Evolutionary conservation across 495 filamentous ascomycete species (phyloP).

Genomic region (Aspergillus sclerotiicarbonarius): DNA sequence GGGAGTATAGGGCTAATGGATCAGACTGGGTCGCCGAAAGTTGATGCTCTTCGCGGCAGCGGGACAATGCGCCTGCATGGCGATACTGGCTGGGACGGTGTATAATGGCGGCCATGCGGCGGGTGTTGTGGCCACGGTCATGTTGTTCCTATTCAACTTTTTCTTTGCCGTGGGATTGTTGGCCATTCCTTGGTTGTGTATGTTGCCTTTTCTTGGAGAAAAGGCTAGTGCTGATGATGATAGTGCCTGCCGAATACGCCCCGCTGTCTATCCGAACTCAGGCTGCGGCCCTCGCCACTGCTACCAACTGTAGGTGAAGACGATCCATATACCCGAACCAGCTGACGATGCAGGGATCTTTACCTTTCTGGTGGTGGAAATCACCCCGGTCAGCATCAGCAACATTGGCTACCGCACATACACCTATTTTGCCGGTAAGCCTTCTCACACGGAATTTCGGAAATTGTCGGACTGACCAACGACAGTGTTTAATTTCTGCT

Average conservation of each 20-base stretch:
- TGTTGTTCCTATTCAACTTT: conserved; percentile 40
- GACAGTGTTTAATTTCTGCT: conserved; percentile 62
- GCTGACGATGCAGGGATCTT: conserved; percentile 30
- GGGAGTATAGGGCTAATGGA: conserved; percentile 9
- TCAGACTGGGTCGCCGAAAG: conserved; percentile 43
- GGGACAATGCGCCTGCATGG: conserved; percentile 52
- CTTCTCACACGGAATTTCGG: not conserved
- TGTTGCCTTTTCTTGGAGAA: conserved; percentile 3
- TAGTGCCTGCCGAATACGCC: conserved; percentile 36
- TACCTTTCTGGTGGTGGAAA: conserved; percentile 42
- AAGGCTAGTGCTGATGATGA: conserved; percentile 1
- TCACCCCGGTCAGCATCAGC: conserved; percentile 36
- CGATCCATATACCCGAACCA: not conserved
- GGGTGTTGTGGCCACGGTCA: conserved; percentile 31
- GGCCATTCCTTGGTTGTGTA: conserved; percentile 37
- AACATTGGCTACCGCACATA: conserved; percentile 45
- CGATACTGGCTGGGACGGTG: conserved; percentile 32
- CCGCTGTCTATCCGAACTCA: conserved; percentile 36
- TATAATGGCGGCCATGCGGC: conserved; percentile 27
- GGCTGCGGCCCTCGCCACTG: conserved; percentile 32
- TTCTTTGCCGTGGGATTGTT: conserved; percentile 36
- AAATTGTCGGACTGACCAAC: conserved; percentile 31
- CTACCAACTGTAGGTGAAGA: conserved; percentile 30
- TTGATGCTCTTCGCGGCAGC: conserved; percentile 49
- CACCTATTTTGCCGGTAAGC: conserved; percentile 44